Evolutionary conservation across 768 basidiomycete species (phyloP).

Genomic region (Dioszegia hungarica): DNA sequence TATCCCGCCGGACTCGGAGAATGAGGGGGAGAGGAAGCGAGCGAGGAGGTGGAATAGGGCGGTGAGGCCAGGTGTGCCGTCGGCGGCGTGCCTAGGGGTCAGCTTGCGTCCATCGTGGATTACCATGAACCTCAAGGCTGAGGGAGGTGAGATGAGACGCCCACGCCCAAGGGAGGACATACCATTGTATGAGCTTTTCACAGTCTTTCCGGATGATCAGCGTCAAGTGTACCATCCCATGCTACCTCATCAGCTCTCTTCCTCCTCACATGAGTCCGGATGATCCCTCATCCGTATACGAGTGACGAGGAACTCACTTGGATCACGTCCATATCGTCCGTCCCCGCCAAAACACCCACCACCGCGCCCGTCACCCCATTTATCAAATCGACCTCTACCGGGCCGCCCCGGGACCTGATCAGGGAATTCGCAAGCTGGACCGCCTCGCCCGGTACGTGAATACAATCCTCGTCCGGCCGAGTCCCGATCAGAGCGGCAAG

Average conservation of each 20-base stretch:
- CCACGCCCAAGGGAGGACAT: no score
- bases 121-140: no score
- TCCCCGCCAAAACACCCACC: conserved; percentile 62
- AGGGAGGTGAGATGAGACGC: no score
- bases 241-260: conserved; percentile 57
- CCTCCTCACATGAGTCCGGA: no score
- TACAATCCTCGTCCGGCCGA: conserved; percentile 59
- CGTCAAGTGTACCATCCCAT: conserved; percentile 75
- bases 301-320: conserved; percentile 43
- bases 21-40: conserved; percentile 63
- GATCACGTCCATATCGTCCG: conserved; percentile 76
- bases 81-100: conserved; percentile 52
- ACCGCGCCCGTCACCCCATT: conserved; percentile 66
- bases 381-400: conserved; percentile 77
- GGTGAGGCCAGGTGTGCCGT: conserved; percentile 69
- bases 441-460: conserved; percentile 67
- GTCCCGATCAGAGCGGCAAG: conserved; percentile 62
- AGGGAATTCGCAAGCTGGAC: conserved; percentile 75
- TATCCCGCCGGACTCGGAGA: conserved; percentile 87
- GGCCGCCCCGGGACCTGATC: conserved; percentile 59
- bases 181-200: conserved; percentile 72
- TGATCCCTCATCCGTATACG: not conserved
- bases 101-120: not conserved
- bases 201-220: conserved; percentile 81
- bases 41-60: conserved; percentile 71